These are phyloP conservation scores for Penicillium canariense DNA, from an alignment of 495 filamentous ascomycete species.

Conservation along the genomic window DNA sequence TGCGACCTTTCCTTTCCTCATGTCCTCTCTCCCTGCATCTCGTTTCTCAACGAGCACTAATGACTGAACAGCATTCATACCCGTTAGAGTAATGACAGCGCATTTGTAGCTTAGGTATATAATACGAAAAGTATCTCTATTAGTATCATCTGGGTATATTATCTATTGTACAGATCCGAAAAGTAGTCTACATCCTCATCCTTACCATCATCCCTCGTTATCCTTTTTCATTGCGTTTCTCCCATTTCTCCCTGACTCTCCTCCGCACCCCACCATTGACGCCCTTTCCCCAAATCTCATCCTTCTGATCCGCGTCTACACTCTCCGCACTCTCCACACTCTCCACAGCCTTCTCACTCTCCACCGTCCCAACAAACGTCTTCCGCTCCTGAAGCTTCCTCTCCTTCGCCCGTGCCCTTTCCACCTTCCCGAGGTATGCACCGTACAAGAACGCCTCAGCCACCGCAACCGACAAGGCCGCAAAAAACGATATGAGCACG, in stretches of 20 bases:
- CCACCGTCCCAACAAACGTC: conserved; percentile 59
- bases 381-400: conserved; percentile 67
- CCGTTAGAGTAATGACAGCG: conserved; percentile 32
- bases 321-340: conserved; percentile 22
- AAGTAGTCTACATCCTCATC: not conserved
- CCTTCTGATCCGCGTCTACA: conserved; percentile 24
- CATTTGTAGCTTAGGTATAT: conserved; percentile 26
- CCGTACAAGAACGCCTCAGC: conserved; percentile 87
- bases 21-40: conserved; percentile 12
- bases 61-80: conserved; percentile 33
- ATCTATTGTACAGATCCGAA: not conserved
- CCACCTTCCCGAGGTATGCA: conserved; percentile 77
- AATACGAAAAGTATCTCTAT: conserved; percentile 15
- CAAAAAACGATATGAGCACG: conserved; percentile 41
- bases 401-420: conserved; percentile 66
- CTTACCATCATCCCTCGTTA: not conserved
- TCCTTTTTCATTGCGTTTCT: conserved; percentile 29
- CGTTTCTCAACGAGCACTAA: conserved; percentile 30
- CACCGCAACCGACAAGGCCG: conserved; percentile 62
- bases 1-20: conserved; percentile 1
- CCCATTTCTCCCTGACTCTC: conserved; percentile 46
- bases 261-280: conserved; percentile 46
- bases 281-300: conserved; percentile 48
- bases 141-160: not conserved
- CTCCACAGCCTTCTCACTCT: not conserved